Percentiles rank a stretch among this genome's conserved stretches.
Evolutionary conservation across 2,329 filamentous ascomycete species (phyloP).

Genomic region (Diaporthe citriasiana): DNA sequence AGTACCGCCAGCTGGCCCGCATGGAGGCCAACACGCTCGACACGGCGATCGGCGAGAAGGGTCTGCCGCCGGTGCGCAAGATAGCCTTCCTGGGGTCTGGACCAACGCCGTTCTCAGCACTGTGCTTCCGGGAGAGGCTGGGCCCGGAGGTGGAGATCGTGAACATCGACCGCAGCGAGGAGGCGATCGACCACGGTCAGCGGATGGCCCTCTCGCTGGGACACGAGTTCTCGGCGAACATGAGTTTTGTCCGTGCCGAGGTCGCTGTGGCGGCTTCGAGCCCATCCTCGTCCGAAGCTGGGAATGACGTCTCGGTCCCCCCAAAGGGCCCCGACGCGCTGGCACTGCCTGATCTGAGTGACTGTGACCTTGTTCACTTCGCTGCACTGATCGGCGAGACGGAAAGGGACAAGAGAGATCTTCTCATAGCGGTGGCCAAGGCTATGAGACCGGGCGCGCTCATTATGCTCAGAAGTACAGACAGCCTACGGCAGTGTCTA

Average conservation of each 20-base stretch:
- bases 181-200: slow-evolving; percentile 33
- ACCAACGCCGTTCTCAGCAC: slow-evolving; percentile 30
- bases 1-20: slow-evolving; percentile 35
- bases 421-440: slow-evolving; percentile 31
- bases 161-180: slow-evolving; percentile 37
- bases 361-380: slow-evolving; percentile 36
- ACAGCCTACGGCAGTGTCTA: slow-evolving; percentile 34
- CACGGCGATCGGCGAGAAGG: slow-evolving; percentile 24
- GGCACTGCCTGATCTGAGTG: neutral
- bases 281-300: neutral
- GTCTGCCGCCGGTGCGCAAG: slow-evolving; percentile 29
- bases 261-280: slow-evolving; percentile 1
- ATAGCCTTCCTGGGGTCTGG: slow-evolving; percentile 35
- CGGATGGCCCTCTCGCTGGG: slow-evolving; percentile 25
- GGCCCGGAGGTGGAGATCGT: slow-evolving; percentile 28
- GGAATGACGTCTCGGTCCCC: neutral
- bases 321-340: neutral
- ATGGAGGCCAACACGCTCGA: slow-evolving; percentile 37
- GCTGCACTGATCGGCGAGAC: slow-evolving; percentile 35
- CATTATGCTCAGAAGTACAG: slow-evolving; percentile 36
- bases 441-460: slow-evolving; percentile 25
- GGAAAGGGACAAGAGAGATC: slow-evolving; percentile 35
- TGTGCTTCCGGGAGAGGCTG: slow-evolving; percentile 37
- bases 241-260: slow-evolving; percentile 33
- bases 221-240: slow-evolving; percentile 17